Evolutionary conservation across 345 rosid species (phyloP).

Genomic region (Geranium brycei): DNA sequence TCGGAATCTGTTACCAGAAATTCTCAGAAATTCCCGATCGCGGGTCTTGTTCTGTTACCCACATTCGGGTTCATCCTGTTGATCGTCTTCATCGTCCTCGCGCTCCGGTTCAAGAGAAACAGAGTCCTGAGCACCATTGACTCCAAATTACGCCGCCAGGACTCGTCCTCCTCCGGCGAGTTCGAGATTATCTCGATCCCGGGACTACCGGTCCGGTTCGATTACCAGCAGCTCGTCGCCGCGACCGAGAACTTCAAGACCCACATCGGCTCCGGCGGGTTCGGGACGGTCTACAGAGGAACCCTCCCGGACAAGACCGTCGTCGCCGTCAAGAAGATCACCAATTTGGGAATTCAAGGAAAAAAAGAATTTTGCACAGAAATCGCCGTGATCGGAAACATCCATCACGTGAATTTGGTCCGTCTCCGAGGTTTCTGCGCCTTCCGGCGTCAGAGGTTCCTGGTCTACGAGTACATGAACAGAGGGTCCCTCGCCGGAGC

Average conservation of each 20-base stretch:
- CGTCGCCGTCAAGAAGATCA: constrained; percentile 17
- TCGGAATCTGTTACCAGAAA: neutral
- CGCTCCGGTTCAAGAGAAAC: constrained; percentile 1
- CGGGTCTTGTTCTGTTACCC: constrained; percentile 10
- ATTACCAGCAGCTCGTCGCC: constrained; percentile 6
- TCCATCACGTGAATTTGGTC: constrained; percentile 18
- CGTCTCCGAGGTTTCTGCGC: constrained; percentile 15
- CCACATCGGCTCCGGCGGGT: constrained; percentile 18
- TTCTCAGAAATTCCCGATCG: constrained; percentile 4
- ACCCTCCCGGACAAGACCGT: constrained; percentile 2
- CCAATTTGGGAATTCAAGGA: constrained; percentile 7
- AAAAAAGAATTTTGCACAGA: constrained; percentile 17
- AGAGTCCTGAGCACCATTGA: neutral
- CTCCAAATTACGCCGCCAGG: neutral
- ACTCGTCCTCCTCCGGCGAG: constrained; percentile 3
- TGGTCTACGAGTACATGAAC: constrained; percentile 16
- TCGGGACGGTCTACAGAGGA: constrained; percentile 16
- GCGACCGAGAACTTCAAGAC: constrained; percentile 11
- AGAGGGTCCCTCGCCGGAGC: constrained; percentile 11
- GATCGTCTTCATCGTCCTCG: neutral
- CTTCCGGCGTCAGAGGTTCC: constrained; percentile 8
- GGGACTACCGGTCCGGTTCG: constrained; percentile 9
- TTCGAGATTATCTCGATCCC: constrained; percentile 6
- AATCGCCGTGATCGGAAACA: constrained; percentile 14
- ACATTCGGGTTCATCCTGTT: constrained; percentile 5